Base-by-base conservation (phyloP, 805 yeast species). In the Wickerhamiella siamensis region DNA sequence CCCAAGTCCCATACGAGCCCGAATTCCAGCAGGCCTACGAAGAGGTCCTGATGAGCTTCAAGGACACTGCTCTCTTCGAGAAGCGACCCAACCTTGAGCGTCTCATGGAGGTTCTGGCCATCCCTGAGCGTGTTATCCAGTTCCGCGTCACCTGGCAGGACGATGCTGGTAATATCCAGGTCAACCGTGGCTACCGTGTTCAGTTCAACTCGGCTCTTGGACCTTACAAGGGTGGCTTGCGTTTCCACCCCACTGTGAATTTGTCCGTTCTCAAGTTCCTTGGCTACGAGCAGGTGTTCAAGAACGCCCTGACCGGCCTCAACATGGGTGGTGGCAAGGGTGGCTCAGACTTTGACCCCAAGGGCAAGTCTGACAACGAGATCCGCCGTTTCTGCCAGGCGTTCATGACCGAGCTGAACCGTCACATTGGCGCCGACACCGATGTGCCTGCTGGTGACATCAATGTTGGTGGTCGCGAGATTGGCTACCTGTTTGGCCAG, bases 401-500 rank as follows among this genome's bases (percentile, higher is more conserved):
- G 40, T 88, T 88, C 75, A 88, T 88, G 95, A 73, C 83, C 65
- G 95, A 88, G 70, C 77, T 88, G 58, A 77, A 87, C 52, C 80
- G 94, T 66, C 87, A 87, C 77, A 88, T 88, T 68, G 98, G 97
- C 49, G 86, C 81, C 61, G 88, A 83, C 67, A 84, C 94, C 47
- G 98, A 88, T 69, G 96, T 91, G 43, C 98, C 98, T 61, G 98
- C 98, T 53, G 98, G 98, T 67, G 98, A 88, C 69, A 88, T 88
- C 64, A 95, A 94, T 74, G 94, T 84, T 51, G 95, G 95, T 70
- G 97, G 95, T 57, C 77, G 93, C 66, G 94, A 84, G 70, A 73
- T 86, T 51, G 95, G 96, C 56, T 88, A 64, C 82, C 70, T 88
- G 63, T 91, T 84, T 57, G 98, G 98, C 69, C 95, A 95, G 54